Evolutionary conservation across 257 asterid species (phyloP), one percentile per base, ranked within the genome.

Genomic region (Orobanche coerulescens): DNA sequence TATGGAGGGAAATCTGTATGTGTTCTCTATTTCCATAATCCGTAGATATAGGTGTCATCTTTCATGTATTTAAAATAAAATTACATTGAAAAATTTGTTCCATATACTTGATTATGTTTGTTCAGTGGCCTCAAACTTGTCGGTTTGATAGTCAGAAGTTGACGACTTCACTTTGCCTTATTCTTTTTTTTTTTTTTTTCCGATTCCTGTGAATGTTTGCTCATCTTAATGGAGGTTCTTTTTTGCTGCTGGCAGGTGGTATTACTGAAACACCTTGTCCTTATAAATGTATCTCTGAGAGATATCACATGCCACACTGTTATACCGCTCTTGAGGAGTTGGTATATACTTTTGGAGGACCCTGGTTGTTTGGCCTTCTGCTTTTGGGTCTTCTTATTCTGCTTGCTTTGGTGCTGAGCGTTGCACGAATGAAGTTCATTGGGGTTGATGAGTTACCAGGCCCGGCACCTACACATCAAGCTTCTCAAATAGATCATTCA

Each of bases 291-390:
- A 67, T 89, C 62, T 83, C 95, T 0, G 96, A 84, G 64, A 83
- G 96, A 79, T 89, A 89, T 72, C 99, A 90, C 75, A 87, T 85
- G 95, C 99, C 99, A 52, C 79, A 80, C 58, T 93, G 99, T 77
- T 93, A 87, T 74, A 93, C 99, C 25, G 92, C 99, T 60, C 95
- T 93, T 59, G 99, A 89, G 68, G 97, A 93, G 79, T 74, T 93
- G 78, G 81, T 93, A 56, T 85, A 93, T 78, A 89, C 96, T 49
- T 93, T 93, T 83, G 99, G 99, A 46, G 99, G 99, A 50, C 99
- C 97, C 64, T 93, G 99, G 99, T 70, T 81, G 71, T 93, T 93
- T 73, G 94, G 96, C 62, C 86, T 93, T 69, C 88, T 93, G 67
- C 95, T 93, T 62, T 70, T 93, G 75, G 89, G 90, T 73, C 84